These are phyloP conservation scores for Epithemia pelagica DNA, from an alignment of 108 stramenopile species.

Conservation along the genomic window DNA sequence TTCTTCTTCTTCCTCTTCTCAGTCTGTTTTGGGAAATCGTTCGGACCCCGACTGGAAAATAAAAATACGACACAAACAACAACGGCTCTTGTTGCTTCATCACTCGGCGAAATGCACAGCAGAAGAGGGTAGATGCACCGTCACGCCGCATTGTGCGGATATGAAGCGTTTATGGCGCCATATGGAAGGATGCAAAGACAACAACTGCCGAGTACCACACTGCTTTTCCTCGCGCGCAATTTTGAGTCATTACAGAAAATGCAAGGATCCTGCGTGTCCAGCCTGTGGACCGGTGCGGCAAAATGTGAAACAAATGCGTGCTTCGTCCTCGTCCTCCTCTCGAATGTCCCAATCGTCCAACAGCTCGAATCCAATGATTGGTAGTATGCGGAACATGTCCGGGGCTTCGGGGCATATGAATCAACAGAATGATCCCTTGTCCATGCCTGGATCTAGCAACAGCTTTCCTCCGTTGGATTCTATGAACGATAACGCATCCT, in stretches of 20 bases:
- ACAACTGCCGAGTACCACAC: constrained; percentile 89
- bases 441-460: constrained; percentile 1
- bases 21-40: constrained; percentile 24
- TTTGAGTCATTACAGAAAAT: constrained; percentile 96
- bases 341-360: constrained; percentile 6
- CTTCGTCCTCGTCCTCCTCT: constrained; percentile 13
- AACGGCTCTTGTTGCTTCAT: constrained; percentile 89
- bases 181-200: constrained; percentile 97
- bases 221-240: constrained; percentile 96
- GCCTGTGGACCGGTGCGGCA: constrained; percentile 97
- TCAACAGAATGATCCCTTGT: neutral
- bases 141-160: constrained; percentile 92
- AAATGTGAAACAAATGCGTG: constrained; percentile 70
- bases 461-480: constrained; percentile 1
- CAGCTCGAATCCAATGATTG: constrained; percentile 3
- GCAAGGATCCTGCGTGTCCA: constrained; percentile 88
- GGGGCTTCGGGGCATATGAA: constrained; percentile 2
- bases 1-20: constrained; percentile 2
- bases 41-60: constrained; percentile 83
- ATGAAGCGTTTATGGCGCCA: constrained; percentile 99
- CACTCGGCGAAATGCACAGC: constrained; percentile 96
- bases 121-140: constrained; percentile 79
- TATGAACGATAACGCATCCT: constrained; percentile 4
- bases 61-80: constrained; percentile 94
- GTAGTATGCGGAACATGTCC: neutral